phyloP scores from a whole-genome alignment of 2,329 filamentous ascomycete genomes.

The Trichoderma pleuroti region DNA sequence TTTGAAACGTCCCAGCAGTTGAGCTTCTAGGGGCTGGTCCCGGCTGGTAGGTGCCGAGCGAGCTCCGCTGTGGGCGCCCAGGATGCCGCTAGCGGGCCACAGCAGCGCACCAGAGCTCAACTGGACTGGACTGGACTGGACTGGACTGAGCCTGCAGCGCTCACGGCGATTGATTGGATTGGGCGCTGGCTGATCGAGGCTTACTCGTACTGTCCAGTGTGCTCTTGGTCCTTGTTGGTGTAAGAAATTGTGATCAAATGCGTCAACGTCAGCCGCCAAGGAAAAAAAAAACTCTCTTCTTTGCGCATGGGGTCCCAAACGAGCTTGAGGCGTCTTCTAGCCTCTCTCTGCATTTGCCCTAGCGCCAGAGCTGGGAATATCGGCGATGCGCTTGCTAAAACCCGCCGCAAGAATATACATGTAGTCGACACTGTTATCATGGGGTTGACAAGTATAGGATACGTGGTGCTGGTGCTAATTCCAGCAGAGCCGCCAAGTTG shows the following conservation, averaged over 20 bases:
- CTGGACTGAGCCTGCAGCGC: too few species aligned
- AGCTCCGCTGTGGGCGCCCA: conserved; percentile 11
- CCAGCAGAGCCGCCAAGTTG: neutral
- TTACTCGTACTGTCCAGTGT: too few species aligned
- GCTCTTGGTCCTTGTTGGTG: neutral
- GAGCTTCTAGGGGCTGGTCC: neutral
- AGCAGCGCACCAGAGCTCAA: neutral
- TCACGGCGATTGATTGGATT: too few species aligned
- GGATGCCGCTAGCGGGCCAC: neutral
- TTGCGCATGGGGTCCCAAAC: neutral
- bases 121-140: too few species aligned
- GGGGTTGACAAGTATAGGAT: neutral
- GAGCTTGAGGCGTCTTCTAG: neutral
- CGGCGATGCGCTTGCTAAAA: neutral
- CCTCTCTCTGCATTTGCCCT: neutral
- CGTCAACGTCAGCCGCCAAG: neutral
- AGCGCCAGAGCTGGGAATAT: neutral
- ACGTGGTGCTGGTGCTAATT: neutral
- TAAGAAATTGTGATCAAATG: neutral
- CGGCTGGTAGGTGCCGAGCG: conserved; percentile 15
- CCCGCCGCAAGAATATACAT: neutral
- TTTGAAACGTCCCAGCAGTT: neutral
- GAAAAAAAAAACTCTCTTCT: neutral
- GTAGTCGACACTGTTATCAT: neutral
- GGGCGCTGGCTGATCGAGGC: too few species aligned